Conservation (phyloP, 1,139 yeast genomes). For the Yamadazyma diddensiae region DNA sequence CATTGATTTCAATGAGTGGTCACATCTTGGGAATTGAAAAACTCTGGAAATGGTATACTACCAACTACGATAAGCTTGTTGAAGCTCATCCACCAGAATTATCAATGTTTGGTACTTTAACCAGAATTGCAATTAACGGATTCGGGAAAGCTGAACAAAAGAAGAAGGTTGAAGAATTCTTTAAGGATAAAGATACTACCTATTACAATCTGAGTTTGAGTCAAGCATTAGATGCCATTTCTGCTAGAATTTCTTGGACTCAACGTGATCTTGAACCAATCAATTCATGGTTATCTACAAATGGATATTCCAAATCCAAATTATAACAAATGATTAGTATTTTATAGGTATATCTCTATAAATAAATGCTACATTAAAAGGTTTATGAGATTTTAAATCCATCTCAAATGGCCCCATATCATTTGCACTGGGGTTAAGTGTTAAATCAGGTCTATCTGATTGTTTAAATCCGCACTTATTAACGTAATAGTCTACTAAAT, state of each 20-base stretch:
- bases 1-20: conserved; percentile 67
- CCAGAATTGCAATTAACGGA: conserved; percentile 58
- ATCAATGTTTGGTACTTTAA: conserved; percentile 73
- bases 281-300: conserved; percentile 48
- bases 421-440: conserved; percentile 13
- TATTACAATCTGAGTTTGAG: conserved; percentile 75
- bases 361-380: conserved; percentile 34
- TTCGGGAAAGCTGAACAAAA: conserved; percentile 63
- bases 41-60: conserved; percentile 73
- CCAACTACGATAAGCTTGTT: conserved; percentile 68
- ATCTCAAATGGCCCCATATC: conserved; percentile 24
- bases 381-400: conserved; percentile 26
- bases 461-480: conserved; percentile 35
- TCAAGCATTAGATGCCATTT: conserved; percentile 65
- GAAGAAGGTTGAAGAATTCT: conserved; percentile 57
- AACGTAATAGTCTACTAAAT: conserved; percentile 44
- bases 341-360: conserved; percentile 16
- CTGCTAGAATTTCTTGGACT: conserved; percentile 64
- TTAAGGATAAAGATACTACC: conserved; percentile 57
- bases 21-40: conserved; percentile 62
- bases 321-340: conserved; percentile 5
- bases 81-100: conserved; percentile 77
- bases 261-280: conserved; percentile 58
- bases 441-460: conserved; percentile 21
- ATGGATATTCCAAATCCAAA: conserved; percentile 36